Evolutionary conservation across 768 basidiomycete species (phyloP).

Genomic region (Amanita pallidorosea): DNA sequence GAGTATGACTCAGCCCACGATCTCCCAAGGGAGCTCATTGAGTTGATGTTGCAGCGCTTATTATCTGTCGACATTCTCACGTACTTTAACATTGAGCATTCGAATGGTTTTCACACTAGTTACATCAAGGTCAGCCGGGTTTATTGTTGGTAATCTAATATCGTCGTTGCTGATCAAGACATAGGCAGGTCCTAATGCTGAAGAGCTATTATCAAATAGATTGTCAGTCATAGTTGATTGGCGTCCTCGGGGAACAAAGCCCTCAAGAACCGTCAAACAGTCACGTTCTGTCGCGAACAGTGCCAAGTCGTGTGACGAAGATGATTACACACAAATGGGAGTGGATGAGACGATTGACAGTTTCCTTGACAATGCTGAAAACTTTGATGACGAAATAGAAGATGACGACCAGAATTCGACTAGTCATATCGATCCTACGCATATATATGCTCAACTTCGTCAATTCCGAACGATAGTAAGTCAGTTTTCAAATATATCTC

Average conservation of each 20-base stretch:
- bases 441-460: not conserved
- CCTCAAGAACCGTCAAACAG: slow-evolving; percentile 13
- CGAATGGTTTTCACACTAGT: slow-evolving; percentile 34
- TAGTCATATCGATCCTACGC: not conserved
- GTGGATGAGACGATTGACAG: slow-evolving; percentile 24
- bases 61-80: slow-evolving; percentile 36
- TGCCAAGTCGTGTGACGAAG: slow-evolving; percentile 14
- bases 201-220: slow-evolving; percentile 15
- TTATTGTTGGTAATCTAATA: not conserved
- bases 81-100: slow-evolving; percentile 32
- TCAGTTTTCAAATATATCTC: not conserved
- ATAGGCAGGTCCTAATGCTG: slow-evolving; percentile 24
- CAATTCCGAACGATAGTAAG: not conserved
- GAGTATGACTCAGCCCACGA: slow-evolving; percentile 45
- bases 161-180: not conserved
- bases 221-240: slow-evolving; percentile 19
- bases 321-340: slow-evolving; percentile 14
- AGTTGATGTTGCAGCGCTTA: slow-evolving; percentile 55
- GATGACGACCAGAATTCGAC: not conserved
- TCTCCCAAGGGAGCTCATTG: slow-evolving; percentile 41
- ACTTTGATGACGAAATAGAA: slow-evolving; percentile 14
- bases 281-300: slow-evolving; percentile 10
- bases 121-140: slow-evolving; percentile 38
- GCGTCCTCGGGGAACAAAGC: slow-evolving; percentile 20
- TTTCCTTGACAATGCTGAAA: slow-evolving; percentile 18